A percentile compares a stretch with the other conserved stretches of the same genome.
Conservation (phyloP, 2,329 filamentous ascomycete genomes). For the Dichotomopilus funicola region DNA sequence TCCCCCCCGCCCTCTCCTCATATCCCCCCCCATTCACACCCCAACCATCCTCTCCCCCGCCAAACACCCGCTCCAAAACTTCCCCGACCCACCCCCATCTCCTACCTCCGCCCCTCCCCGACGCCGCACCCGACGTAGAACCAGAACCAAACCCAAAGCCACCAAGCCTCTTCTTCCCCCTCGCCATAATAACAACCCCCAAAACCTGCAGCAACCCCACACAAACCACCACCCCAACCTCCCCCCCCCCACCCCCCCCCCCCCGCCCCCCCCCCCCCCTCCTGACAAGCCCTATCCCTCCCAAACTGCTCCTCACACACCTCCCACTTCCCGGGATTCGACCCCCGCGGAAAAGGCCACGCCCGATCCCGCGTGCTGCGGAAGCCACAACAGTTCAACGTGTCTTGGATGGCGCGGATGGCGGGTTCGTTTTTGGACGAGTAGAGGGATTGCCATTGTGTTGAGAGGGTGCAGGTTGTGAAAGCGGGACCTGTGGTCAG, state of each 20-base stretch:
- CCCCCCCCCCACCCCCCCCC: slow-evolving; percentile 4
- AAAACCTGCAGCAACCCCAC: slow-evolving; percentile 15
- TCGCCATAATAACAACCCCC: background rate
- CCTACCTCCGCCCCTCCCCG: background rate
- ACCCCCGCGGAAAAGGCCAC: too few species aligned
- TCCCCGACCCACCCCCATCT: background rate
- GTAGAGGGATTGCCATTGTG: slow-evolving; percentile 51
- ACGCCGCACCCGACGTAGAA: background rate
- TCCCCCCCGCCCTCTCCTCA: background rate
- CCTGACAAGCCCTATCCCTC: slow-evolving; percentile 5
- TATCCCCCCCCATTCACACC: background rate
- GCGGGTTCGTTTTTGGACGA: slow-evolving; percentile 40
- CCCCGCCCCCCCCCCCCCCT: slow-evolving; percentile 12
- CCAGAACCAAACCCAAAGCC: too few species aligned
- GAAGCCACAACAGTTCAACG: slow-evolving; percentile 61
- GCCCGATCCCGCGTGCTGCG: slow-evolving; percentile 50
- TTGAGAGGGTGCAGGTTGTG: slow-evolving; percentile 47
- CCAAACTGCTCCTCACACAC: slow-evolving; percentile 12
- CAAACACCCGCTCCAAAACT: background rate
- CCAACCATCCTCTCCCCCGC: background rate
- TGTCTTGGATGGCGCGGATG: slow-evolving; percentile 58
- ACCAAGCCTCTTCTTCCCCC: background rate
- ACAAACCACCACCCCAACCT: slow-evolving; percentile 10
- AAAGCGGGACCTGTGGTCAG: slow-evolving; percentile 31
- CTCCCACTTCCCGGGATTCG: too few species aligned